Evolutionary conservation across 257 asterid genomes (phyloP), one percentile per base, ranked within the genome.

Genomic region (Solanum arcanum): DNA sequence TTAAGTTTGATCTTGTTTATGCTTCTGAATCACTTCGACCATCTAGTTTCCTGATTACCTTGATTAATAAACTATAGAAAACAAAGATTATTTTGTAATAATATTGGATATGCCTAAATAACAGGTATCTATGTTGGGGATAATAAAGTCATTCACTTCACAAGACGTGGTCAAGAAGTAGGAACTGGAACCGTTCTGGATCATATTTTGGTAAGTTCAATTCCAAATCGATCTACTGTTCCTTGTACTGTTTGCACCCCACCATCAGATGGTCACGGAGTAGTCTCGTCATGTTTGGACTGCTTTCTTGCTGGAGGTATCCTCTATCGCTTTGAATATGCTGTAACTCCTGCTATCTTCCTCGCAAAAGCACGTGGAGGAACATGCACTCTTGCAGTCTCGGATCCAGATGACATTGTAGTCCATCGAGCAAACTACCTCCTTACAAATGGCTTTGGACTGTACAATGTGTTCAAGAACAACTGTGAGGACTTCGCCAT

Each of bases 331-430:
- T 97, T 97, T 31, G 98, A 95, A 86, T 97, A 97, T 62, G 85
- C 94, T 11, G 99, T 97, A 74, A 93, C 74, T 89, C 97, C 95
- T 1, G 93, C 97, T 41, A 92, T 94, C 23, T 97, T 97, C 85
- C 89, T 97, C 7, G 98, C 98, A 21, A 95, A 95, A 90, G 99
- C 98, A 9, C 95, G 99, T 35, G 99, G 99, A 47, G 99, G 99
- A 86, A 95, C 99, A 9, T 95, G 98, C 81, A 94, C 99, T 27
- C 93, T 95, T 25, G 99, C 99, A 1, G 92, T 84, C 89, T 90
- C 99, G 0, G 99, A 97, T 37, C 72, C 91, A 5, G 89, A 86
- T 25, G 95, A 93, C 11, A 83, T 10, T 2, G 98, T 94, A 69
- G 89, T 92, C 29, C 96, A 93, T 81, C 96, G 99, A n/a, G 99